These are phyloP conservation scores for Pyrenula massariospora DNA, from an alignment of 495 filamentous ascomycete genomes.

Conservation along the genomic window DNA sequence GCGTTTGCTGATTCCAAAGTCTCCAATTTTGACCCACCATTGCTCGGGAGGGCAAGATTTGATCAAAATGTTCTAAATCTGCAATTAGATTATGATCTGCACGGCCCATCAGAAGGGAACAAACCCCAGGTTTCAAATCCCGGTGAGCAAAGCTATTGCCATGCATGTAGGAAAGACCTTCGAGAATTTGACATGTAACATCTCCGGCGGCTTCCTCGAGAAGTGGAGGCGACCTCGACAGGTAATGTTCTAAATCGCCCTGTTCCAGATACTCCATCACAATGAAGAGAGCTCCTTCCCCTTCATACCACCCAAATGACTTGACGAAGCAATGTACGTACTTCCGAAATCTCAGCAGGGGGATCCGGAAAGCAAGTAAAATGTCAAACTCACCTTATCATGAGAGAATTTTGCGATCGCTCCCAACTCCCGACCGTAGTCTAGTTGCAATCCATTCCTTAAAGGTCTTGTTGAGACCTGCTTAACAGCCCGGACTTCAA, in stretches of 20 bases:
- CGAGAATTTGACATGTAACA: conserved; percentile 28
- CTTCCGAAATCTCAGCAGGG: too few species aligned
- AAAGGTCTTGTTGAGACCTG: background rate
- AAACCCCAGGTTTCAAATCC: conserved; percentile 37
- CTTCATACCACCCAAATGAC: conserved; percentile 24
- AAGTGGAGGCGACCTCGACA: conserved; percentile 7
- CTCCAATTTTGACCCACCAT: conserved; percentile 26
- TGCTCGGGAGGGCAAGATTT: conserved; percentile 1
- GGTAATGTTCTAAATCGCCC: conserved; percentile 11
- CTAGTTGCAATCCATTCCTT: too few species aligned
- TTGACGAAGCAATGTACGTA: conserved; percentile 16
- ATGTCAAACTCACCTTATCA: conserved; percentile 5
- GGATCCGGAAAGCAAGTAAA: too few species aligned
- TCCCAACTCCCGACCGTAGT: conserved; percentile 25
- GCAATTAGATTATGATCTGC: too few species aligned
- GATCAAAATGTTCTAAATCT: conserved; percentile 10
- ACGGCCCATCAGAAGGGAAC: conserved; percentile 4
- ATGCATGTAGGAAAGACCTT: conserved; percentile 34
- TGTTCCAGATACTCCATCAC: conserved; percentile 25
- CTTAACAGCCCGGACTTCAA: conserved; percentile 17
- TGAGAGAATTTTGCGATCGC: conserved; percentile 32
- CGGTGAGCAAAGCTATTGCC: conserved; percentile 31
- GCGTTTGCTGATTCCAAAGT: conserved; percentile 18
- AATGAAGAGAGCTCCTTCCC: conserved; percentile 13
- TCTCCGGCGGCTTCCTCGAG: conserved; percentile 24